Evolutionary conservation across 2,329 filamentous ascomycete species (phyloP), one percentile per base, ranked within the genome.

Genomic region (Alternaria novae-zelandiae): DNA sequence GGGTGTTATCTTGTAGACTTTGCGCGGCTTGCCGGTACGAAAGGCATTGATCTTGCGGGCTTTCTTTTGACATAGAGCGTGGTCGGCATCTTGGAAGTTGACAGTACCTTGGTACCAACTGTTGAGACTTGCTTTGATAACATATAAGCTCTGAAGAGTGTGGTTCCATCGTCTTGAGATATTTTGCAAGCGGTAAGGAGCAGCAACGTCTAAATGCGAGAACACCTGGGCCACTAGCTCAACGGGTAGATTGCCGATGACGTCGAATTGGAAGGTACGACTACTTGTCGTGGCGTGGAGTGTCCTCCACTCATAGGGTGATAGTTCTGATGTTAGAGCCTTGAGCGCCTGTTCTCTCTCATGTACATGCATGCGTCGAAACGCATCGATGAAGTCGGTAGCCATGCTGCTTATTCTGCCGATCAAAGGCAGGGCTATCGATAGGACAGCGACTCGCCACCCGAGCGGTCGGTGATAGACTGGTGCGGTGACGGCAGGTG

Each of bases 171-270:
- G 70, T 36, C 64, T 72, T 32, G 73, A 80, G 30, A 82, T 75
- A 10, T 44, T 45, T 62, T 77, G 77, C 21, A 75, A 63, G 45
- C 67, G 74, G 59, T 74, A 79, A 3, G 72, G 61, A 5, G 73
- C 67, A 49, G 74, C 36, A 46, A 69, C 53, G 45, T 77, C 77
- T 60, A 82, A 53, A 70, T 79, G 67, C 30, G 63, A 59, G 61
- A 82, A 80, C 15, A 82, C 57, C 6, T 74, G 63, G 20, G 75
- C 70, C 6, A 79, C 69, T 8, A 83, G 68, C 69, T 83, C 81
- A 13, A 78, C 15, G 6, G 81, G 81, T 36, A 82, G 64, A 1
- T 41, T 61, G n/a, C 68, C 72, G 30, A 82, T 57, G 32, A 80
- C 74, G 63, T 82, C 80, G 50, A 59, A 63, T 11, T 70, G 65